Evolutionary conservation across 73 alveolate species (phyloP).

Genomic region (Paramecium biaurelia): DNA sequence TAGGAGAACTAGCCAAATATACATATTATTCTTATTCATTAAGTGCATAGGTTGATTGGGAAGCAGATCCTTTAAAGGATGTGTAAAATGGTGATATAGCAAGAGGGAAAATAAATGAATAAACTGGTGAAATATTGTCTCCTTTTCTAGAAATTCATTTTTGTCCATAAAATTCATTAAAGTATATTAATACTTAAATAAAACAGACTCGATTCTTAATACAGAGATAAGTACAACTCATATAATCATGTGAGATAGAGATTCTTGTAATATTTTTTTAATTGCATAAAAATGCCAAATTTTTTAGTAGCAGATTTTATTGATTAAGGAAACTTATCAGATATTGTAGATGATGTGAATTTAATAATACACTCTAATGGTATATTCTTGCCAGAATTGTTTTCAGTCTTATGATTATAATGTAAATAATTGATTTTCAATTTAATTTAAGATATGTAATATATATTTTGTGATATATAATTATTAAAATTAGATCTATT

Average conservation of each 20-base stretch:
- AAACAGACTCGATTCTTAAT: background rate
- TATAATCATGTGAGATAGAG: background rate
- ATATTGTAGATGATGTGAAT: background rate
- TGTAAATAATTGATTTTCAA: no score
- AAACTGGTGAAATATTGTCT: background rate
- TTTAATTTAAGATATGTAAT: no score
- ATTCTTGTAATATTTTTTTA: background rate
- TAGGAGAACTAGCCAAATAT: background rate
- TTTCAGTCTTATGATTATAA: background rate
- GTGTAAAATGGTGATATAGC: background rate
- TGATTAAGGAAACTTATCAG: background rate
- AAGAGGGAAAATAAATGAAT: background rate
- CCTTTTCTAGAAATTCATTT: slow-evolving; percentile 48
- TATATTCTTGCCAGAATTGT: background rate
- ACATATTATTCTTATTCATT: background rate
- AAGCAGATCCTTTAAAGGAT: background rate
- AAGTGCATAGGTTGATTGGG: slow-evolving; percentile 36
- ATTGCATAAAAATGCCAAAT: background rate
- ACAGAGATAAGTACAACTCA: background rate
- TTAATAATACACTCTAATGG: background rate
- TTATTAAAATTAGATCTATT: no score
- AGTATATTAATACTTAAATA: background rate
- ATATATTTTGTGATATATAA: no score
- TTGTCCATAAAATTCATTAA: background rate
- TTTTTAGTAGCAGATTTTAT: background rate